These are phyloP conservation scores for Ganoderma sp. DNA, from an alignment of 1,284 basidiomycete species.

Conservation along the genomic window DNA sequence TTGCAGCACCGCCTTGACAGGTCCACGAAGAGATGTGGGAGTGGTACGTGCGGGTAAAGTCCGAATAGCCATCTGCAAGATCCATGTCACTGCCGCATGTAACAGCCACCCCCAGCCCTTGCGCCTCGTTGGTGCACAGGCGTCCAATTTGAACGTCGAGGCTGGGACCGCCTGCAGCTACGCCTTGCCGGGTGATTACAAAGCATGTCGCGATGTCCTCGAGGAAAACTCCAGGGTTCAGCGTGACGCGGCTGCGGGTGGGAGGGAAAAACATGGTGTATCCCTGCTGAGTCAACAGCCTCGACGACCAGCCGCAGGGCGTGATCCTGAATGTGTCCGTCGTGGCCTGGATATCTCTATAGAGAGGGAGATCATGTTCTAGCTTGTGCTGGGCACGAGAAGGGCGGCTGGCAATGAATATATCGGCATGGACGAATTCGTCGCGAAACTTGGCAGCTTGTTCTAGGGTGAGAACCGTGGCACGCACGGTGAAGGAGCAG, in stretches of 20 bases:
- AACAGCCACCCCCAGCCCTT: neutral
- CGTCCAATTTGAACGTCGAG: neutral
- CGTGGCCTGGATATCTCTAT: neutral
- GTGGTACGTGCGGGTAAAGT: neutral
- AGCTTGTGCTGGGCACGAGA: neutral
- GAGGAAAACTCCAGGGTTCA: neutral
- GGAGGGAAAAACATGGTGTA: neutral
- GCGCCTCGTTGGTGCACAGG: neutral
- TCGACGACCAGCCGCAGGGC: neutral
- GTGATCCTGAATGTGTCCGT: neutral
- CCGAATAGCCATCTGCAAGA: neutral
- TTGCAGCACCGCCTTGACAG: neutral
- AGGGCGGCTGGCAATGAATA: neutral
- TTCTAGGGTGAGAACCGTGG: neutral
- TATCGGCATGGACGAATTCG: neutral
- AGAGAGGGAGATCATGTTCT: neutral
- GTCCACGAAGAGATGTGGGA: neutral
- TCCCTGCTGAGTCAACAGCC: neutral
- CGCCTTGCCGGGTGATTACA: neutral
- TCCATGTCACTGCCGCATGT: neutral
- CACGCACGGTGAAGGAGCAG: neutral
- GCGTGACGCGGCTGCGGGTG: neutral
- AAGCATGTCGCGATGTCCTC: neutral
- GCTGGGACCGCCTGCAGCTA: neutral
- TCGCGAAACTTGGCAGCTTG: neutral